A percentile compares a stretch with the other conserved stretches of the same genome.
Evolutionary conservation across 441 rosid genomes (phyloP).

Genomic region (Erodium moschatum): DNA sequence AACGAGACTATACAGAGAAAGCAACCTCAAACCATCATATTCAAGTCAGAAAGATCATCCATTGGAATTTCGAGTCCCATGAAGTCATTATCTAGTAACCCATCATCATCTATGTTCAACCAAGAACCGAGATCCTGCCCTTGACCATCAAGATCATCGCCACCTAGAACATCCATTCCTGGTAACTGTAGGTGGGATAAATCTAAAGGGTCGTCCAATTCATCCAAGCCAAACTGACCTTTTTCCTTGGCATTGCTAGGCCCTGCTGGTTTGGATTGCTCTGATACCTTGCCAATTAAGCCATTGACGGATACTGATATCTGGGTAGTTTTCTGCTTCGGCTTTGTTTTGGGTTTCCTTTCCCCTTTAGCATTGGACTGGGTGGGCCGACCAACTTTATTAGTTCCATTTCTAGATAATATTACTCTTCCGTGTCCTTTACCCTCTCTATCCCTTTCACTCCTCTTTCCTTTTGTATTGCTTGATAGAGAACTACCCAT

Average conservation of each 20-base stretch:
- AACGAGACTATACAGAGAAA: slow-evolving; percentile 71
- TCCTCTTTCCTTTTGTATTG: slow-evolving; percentile 85
- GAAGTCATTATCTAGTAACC: slow-evolving; percentile 74
- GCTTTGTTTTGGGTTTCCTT: slow-evolving; percentile 75
- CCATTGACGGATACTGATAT: slow-evolving; percentile 69
- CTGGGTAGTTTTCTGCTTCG: slow-evolving; percentile 75
- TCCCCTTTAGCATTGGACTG: slow-evolving; percentile 69
- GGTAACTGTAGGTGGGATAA: slow-evolving; percentile 60
- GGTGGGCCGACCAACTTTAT: slow-evolving; percentile 68
- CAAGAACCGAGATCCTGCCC: slow-evolving; percentile 87
- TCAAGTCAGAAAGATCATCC: slow-evolving; percentile 94
- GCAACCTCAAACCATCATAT: slow-evolving; percentile 85
- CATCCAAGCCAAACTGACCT: slow-evolving; percentile 50
- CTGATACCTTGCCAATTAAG: slow-evolving; percentile 48
- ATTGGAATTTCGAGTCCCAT: slow-evolving; percentile 96
- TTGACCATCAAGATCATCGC: slow-evolving; percentile 41
- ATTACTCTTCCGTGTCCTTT: slow-evolving; percentile 12
- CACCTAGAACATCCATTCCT: slow-evolving; percentile 52
- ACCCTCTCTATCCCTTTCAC: slow-evolving; percentile 91
- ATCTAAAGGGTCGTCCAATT: slow-evolving; percentile 61
- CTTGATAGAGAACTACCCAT: slow-evolving; percentile 54
- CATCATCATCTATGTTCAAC: slow-evolving; percentile 93
- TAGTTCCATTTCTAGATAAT: slow-evolving; percentile 56
- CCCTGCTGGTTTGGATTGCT: slow-evolving; percentile 43
- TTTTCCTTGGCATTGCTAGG: slow-evolving; percentile 44